phyloP scores from a whole-genome alignment of 2,329 filamentous ascomycete species.

The Periglandula ipomoeae region DNA sequence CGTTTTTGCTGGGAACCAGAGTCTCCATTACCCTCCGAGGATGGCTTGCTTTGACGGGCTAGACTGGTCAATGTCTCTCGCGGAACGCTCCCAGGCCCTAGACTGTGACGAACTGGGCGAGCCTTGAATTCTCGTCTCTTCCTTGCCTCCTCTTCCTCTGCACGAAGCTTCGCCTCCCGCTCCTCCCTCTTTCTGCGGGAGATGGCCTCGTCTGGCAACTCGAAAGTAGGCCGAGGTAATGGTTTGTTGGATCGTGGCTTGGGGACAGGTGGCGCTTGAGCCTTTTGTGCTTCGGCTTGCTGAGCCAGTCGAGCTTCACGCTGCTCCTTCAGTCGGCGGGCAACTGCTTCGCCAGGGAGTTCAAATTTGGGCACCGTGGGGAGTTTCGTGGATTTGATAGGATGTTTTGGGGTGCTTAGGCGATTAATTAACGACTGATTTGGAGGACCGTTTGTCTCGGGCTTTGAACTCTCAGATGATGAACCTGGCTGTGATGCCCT shows the following conservation, averaged over 20 bases:
- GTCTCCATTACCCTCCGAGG: slow-evolving; percentile 18
- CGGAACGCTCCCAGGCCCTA: slow-evolving; percentile 32
- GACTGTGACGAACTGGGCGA: slow-evolving; percentile 40
- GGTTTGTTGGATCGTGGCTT: slow-evolving; percentile 41
- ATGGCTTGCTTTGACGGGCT: slow-evolving; percentile 38
- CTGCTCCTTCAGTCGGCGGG: slow-evolving; percentile 47
- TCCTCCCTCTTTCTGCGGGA: slow-evolving; percentile 46
- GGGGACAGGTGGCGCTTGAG: slow-evolving; percentile 26
- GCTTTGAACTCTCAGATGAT: slow-evolving; percentile 9
- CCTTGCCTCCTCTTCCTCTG: slow-evolving; percentile 50
- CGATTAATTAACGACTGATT: slow-evolving; percentile 12
- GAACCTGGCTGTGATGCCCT: slow-evolving; percentile 11
- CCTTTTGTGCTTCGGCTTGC: slow-evolving; percentile 24
- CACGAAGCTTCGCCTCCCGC: slow-evolving; percentile 43
- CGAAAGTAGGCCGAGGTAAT: slow-evolving; percentile 47
- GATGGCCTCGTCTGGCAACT: slow-evolving; percentile 54
- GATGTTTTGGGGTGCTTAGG: slow-evolving; percentile 28
- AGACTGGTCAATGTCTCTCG: slow-evolving; percentile 51
- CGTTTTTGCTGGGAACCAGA: slow-evolving; percentile 15
- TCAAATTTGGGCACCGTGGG: slow-evolving; percentile 49
- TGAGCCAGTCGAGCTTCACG: slow-evolving; percentile 43
- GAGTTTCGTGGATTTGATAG: slow-evolving; percentile 43
- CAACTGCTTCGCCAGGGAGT: slow-evolving; percentile 53
- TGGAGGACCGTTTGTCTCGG: slow-evolving; percentile 11
- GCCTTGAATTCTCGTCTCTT: slow-evolving; percentile 57